Percentiles rank a stretch among this genome's conserved stretches.
phyloP scores from a whole-genome alignment of 495 filamentous ascomycete species.

The Annulohypoxylon nitens region DNA sequence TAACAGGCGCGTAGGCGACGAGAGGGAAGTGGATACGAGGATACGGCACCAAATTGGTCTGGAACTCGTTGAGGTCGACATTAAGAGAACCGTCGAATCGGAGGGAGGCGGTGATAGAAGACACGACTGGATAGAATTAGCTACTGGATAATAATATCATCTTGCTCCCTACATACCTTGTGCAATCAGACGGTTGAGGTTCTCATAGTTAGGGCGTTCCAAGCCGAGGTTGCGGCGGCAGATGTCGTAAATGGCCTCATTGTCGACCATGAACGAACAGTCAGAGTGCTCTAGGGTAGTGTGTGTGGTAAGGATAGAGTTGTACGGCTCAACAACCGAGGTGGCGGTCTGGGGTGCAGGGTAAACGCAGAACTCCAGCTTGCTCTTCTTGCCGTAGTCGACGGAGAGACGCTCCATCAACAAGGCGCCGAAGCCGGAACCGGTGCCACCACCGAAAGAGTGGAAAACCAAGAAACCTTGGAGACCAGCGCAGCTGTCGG shows the following conservation, averaged over 20 bases:
- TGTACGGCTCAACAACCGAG: constrained; percentile 98
- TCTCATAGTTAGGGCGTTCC: constrained; percentile 96
- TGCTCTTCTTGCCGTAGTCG: constrained; percentile 99
- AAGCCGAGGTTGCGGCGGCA: constrained; percentile 97
- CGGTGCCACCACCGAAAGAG: constrained; percentile 98
- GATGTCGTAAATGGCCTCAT: constrained; percentile 99
- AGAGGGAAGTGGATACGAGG: constrained; percentile 99
- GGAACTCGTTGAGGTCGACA: constrained; percentile 99
- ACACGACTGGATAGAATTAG: constrained; percentile 75
- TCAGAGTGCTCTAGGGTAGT: constrained; percentile 99
- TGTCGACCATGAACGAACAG: constrained; percentile 99
- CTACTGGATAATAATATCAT: constrained; percentile 25
- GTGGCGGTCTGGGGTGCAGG: constrained; percentile 96
- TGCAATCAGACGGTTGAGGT: constrained; percentile 97
- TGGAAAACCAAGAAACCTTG: constrained; percentile 99
- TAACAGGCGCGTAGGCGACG: constrained; percentile 93
- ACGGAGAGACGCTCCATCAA: constrained; percentile 97
- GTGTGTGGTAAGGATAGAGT: constrained; percentile 98
- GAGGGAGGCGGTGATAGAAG: constrained; percentile 97
- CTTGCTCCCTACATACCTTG: constrained; percentile 71
- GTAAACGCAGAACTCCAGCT: constrained; percentile 99
- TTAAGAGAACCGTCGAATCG: constrained; percentile 99
- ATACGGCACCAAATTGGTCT: constrained; percentile 99
- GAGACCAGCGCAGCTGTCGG: constrained; percentile 96
- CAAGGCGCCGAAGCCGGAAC: constrained; percentile 97